These are phyloP conservation scores for Ceratocystis cubensis DNA, from an alignment of 2,329 filamentous ascomycete species.

Conservation along the genomic window DNA sequence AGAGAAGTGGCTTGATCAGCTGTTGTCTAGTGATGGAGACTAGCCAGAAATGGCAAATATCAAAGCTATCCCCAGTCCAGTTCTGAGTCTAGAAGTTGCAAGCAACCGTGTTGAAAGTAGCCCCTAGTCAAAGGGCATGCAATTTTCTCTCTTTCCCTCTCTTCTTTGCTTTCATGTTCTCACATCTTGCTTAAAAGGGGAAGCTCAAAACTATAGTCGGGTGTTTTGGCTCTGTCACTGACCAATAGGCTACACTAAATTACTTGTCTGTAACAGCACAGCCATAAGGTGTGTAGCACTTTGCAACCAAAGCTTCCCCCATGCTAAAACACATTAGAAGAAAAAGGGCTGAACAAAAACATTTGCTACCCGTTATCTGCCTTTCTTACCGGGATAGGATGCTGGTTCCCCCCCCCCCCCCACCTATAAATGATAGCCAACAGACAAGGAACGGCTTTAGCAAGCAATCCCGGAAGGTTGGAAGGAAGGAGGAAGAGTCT, in stretches of 20 bases:
- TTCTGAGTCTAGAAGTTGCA: neutral
- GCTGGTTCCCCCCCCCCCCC: too few species aligned
- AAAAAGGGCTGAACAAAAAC: neutral
- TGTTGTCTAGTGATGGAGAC: neutral
- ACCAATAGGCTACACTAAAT: neutral
- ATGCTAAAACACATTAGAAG: neutral
- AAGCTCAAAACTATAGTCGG: neutral
- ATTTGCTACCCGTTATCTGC: neutral
- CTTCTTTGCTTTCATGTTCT: neutral
- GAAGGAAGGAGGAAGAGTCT: neutral
- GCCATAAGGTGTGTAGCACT: neutral
- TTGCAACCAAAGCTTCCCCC: neutral
- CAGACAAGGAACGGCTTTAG: neutral
- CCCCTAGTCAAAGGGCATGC: neutral
- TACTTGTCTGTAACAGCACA: neutral
- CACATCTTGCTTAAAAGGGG: neutral
- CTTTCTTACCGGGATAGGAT: neutral
- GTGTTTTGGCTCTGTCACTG: neutral
- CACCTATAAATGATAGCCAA: neutral
- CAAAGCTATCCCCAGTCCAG: neutral
- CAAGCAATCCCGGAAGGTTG: neutral
- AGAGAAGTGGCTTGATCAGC: slow-evolving; percentile 3
- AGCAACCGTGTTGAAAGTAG: neutral
- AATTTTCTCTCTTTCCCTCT: neutral
- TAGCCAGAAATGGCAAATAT: neutral